These are phyloP conservation scores for Lathyrus aphaca DNA, from an alignment of 306 rosid species.

Conservation along the genomic window DNA sequence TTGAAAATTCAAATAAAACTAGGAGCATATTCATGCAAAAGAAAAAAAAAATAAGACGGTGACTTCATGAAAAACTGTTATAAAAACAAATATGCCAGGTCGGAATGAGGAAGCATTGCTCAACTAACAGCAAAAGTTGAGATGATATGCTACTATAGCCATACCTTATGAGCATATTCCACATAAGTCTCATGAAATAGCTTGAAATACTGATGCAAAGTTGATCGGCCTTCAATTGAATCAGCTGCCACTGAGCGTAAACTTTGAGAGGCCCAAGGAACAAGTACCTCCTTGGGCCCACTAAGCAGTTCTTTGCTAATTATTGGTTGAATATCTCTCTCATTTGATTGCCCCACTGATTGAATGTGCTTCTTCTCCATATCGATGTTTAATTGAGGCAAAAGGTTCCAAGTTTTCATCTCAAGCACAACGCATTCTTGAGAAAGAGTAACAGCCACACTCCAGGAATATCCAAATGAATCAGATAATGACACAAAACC, in stretches of 20 bases:
- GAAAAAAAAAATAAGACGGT: slow-evolving; percentile 18
- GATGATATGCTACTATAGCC: slow-evolving; percentile 29
- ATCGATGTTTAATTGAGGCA: slow-evolving; percentile 69
- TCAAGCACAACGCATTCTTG: slow-evolving; percentile 82
- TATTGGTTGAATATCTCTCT: slow-evolving; percentile 59
- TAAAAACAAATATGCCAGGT: slow-evolving; percentile 28
- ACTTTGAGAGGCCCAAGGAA: slow-evolving; percentile 76
- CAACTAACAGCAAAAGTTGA: slow-evolving; percentile 23
- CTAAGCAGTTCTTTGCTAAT: slow-evolving; percentile 84
- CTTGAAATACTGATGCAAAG: slow-evolving; percentile 90
- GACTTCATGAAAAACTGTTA: slow-evolving; percentile 2
- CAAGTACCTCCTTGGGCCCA: slow-evolving; percentile 83
- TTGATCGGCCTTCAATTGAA: slow-evolving; percentile 91
- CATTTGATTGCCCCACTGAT: slow-evolving; percentile 50
- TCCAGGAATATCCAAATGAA: slow-evolving; percentile 98
- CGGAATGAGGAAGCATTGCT: slow-evolving; percentile 1
- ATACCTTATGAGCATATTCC: slow-evolving; percentile 95
- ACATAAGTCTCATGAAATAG: slow-evolving; percentile 92
- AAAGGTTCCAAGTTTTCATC: slow-evolving; percentile 79
- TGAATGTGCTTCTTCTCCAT: slow-evolving; percentile 49
- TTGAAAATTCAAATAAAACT: slow-evolving; percentile 15
- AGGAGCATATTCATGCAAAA: slow-evolving; percentile 20
- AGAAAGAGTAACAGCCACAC: slow-evolving; percentile 72
- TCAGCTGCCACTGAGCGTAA: slow-evolving; percentile 82
- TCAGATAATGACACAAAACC: slow-evolving; percentile 89